These are phyloP conservation scores for Ormosia emarginata DNA, from an alignment of 306 rosid species.

Conservation along the genomic window DNA sequence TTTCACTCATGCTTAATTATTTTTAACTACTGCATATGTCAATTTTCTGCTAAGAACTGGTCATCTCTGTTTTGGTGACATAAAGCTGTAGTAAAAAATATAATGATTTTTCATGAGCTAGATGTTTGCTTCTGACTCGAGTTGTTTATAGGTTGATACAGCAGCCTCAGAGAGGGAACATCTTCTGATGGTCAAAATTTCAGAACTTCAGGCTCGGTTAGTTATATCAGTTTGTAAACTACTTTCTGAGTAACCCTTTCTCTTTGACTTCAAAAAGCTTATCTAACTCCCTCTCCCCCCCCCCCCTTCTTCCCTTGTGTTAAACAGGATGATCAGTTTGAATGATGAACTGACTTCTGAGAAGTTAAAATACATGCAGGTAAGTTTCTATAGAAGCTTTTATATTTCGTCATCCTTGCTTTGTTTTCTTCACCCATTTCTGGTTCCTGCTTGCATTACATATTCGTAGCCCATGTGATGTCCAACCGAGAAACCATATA, in stretches of 20 bases:
- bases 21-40: neutral
- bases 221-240: slow-evolving; percentile 21
- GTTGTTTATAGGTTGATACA: slow-evolving; percentile 55
- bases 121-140: neutral
- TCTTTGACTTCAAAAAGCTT: slow-evolving; percentile 1
- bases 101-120: neutral
- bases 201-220: slow-evolving; percentile 89
- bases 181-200: slow-evolving; percentile 51
- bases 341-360: slow-evolving; percentile 74
- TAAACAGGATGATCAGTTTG: slow-evolving; percentile 71
- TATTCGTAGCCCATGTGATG: neutral
- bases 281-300: neutral
- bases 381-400: slow-evolving; percentile 34
- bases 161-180: slow-evolving; percentile 78
- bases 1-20: slow-evolving; percentile 3
- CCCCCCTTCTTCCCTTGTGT: neutral
- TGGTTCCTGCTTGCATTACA: neutral
- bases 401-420: neutral
- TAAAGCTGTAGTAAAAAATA: neutral
- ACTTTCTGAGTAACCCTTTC: slow-evolving; percentile 11
- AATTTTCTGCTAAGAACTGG: neutral
- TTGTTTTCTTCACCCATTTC: slow-evolving; percentile 3
- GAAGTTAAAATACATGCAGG: slow-evolving; percentile 78
- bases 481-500: neutral
- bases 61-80: neutral